A percentile compares a stretch with the other conserved stretches of the same genome.
phyloP scores from a whole-genome alignment of 768 basidiomycete genomes.

The Boletus bicolor region DNA sequence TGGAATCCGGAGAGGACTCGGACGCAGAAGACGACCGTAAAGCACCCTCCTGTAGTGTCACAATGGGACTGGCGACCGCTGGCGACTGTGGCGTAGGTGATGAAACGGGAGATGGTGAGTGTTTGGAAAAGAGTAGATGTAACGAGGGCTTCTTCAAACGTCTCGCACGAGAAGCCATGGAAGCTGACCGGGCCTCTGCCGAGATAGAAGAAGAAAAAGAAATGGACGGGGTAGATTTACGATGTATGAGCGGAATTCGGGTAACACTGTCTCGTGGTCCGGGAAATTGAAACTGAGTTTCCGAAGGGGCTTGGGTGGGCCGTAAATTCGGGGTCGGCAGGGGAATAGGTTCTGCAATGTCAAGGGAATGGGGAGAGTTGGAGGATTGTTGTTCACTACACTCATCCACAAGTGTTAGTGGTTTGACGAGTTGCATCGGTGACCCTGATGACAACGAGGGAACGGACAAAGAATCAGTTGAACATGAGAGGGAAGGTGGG shows the following conservation, averaged over 20 bases:
- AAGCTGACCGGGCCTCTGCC: constrained; percentile 37
- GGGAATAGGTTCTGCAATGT: constrained; percentile 30
- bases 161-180: constrained; percentile 30
- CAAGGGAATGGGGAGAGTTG: constrained; percentile 24
- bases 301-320: constrained; percentile 12
- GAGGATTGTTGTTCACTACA: constrained; percentile 24
- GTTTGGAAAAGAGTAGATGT: constrained; percentile 65
- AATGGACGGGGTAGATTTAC: constrained; percentile 36
- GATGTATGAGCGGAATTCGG: constrained; percentile 31
- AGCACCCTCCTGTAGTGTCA: constrained; percentile 14
- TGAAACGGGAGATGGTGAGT: constrained; percentile 48
- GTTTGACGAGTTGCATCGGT: constrained; percentile 32
- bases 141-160: constrained; percentile 66
- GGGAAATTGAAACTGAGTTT: constrained; percentile 47
- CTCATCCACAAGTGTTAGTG: constrained; percentile 37
- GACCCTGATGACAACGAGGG: constrained; percentile 50
- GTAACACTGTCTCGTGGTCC: constrained; percentile 30
- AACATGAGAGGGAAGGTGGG: constrained; percentile 55
- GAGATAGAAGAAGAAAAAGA: constrained; percentile 32
- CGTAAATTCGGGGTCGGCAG: constrained; percentile 26
- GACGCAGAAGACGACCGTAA: constrained; percentile 29
- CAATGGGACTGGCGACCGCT: constrained; percentile 8
- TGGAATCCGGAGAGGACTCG: constrained; percentile 39
- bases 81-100: constrained; percentile 30
- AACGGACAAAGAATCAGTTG: constrained; percentile 58